These are phyloP conservation scores for Austropuccinia psidii DNA, from an alignment of 1,284 basidiomycete genomes.

Conservation along the genomic window DNA sequence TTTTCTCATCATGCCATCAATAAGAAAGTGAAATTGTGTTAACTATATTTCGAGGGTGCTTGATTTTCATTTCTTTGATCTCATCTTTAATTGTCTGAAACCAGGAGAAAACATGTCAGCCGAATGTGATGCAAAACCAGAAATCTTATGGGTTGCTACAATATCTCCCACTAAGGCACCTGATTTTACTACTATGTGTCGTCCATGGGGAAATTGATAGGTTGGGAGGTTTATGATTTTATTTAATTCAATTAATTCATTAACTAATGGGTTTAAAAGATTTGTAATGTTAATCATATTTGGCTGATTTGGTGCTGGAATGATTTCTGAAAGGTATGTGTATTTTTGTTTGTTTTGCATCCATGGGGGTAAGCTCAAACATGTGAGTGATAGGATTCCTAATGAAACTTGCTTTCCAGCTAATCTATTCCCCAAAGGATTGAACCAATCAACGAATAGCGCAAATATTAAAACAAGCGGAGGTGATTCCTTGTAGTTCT, in stretches of 20 bases:
- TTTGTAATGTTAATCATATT: background rate
- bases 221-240: background rate
- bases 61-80: no score
- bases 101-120: background rate
- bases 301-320: background rate
- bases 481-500: background rate
- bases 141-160: constrained; percentile 1
- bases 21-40: no score
- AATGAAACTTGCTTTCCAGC: background rate
- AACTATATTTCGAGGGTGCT: no score
- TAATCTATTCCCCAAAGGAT: background rate
- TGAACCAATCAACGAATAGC: constrained; percentile 14
- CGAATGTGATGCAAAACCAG: constrained; percentile 6
- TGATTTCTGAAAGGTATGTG: background rate
- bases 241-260: background rate
- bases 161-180: background rate
- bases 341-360: background rate
- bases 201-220: background rate
- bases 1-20: background rate
- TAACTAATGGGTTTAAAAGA: background rate
- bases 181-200: background rate
- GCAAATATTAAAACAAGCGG: background rate
- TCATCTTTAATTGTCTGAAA: no score
- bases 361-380: background rate
- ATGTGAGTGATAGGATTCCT: background rate